phyloP scores from a whole-genome alignment of 805 yeast species.

The Saccharomycopsis capsularis region DNA sequence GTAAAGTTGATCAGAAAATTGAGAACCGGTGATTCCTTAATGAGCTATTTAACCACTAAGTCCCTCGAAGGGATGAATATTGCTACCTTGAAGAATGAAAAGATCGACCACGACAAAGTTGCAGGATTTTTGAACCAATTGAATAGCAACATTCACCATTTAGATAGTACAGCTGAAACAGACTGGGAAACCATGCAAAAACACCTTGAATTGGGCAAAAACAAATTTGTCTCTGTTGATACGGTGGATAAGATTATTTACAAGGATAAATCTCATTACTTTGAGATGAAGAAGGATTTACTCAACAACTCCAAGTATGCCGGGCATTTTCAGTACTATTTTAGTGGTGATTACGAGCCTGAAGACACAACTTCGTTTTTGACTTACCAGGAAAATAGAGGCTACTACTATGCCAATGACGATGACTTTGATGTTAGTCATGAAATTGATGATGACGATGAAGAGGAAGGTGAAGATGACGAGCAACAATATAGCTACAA shows the following conservation, averaged over 20 bases:
- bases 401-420: constrained; percentile 10
- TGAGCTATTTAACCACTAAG: constrained; percentile 3
- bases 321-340: constrained; percentile 8
- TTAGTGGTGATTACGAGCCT: not conserved
- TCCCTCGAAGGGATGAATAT: not conserved
- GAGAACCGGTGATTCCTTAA: not conserved
- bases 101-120: not conserved
- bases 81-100: not conserved
- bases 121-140: not conserved
- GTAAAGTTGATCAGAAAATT: constrained; percentile 2
- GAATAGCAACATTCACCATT: not conserved
- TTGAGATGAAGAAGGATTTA: constrained; percentile 19
- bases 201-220: not conserved
- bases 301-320: constrained; percentile 2
- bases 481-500: not conserved
- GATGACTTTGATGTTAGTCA: constrained; percentile 5
- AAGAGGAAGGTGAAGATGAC: constrained; percentile 8
- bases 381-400: constrained; percentile 5
- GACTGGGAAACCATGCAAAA: not conserved
- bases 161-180: not conserved
- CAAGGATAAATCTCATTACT: constrained; percentile 14
- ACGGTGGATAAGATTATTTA: constrained; percentile 4
- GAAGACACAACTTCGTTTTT: not conserved
- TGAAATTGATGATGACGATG: constrained; percentile 6
- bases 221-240: not conserved